These are phyloP conservation scores for Pestalotiopsis sp. DNA, from an alignment of 2,329 filamentous ascomycete genomes.

Conservation along the genomic window DNA sequence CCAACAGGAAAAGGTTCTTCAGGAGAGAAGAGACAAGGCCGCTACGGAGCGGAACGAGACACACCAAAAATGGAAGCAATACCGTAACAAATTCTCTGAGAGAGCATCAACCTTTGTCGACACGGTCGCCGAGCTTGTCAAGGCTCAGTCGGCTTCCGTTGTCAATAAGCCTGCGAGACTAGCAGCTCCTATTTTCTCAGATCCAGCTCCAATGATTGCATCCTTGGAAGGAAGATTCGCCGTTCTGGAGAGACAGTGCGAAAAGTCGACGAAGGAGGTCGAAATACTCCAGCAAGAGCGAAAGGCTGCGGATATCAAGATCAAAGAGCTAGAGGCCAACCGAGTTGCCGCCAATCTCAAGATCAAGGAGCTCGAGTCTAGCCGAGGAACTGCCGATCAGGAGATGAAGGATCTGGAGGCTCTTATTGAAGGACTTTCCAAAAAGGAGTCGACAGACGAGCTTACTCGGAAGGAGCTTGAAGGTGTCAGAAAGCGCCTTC, in stretches of 20 bases:
- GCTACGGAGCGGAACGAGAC: background rate
- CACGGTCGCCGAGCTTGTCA: background rate
- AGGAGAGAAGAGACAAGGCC: background rate
- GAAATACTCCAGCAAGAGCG: slow-evolving; percentile 13
- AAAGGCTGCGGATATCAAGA: background rate
- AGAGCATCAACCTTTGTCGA: background rate
- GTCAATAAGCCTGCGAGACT: background rate
- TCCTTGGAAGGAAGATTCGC: slow-evolving; percentile 24
- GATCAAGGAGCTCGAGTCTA: background rate
- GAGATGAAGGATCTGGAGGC: background rate
- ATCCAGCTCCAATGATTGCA: slow-evolving; percentile 16
- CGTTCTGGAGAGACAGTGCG: slow-evolving; percentile 17
- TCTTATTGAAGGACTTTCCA: background rate
- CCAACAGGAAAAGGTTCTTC: background rate
- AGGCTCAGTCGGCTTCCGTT: background rate
- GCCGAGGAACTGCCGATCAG: background rate
- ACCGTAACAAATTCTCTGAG: too few relatives aligned
- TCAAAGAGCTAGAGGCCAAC: background rate
- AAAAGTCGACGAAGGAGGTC: slow-evolving; percentile 12
- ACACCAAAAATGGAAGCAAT: background rate
- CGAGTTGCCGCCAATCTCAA: background rate
- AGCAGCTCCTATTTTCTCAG: background rate
- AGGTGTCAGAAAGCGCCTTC: background rate
- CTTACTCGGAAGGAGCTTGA: background rate
- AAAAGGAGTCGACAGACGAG: background rate